phyloP scores from a whole-genome alignment of 352 stramenopile genomes.

The Phytophthora fragariaefolia region DNA sequence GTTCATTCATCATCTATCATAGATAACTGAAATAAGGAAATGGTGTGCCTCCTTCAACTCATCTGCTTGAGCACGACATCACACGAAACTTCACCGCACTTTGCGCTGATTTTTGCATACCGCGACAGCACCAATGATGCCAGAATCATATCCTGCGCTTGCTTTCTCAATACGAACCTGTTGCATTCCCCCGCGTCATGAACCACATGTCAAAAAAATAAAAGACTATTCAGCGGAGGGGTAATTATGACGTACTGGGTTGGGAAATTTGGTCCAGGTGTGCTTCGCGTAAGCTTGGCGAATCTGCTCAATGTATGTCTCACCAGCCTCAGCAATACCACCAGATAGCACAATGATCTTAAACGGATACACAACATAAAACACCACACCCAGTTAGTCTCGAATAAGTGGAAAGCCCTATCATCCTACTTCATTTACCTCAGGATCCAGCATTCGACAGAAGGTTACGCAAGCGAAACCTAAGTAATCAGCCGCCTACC shows the following conservation, averaged over 20 bases:
- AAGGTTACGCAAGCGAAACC: constrained; percentile 87
- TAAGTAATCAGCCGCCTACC: constrained; percentile 82
- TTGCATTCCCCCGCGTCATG: too few relatives aligned
- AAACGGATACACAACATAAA: neutral
- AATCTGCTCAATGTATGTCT: constrained; percentile 75
- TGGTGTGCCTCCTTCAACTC: neutral
- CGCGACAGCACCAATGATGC: constrained; percentile 82
- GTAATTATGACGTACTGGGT: constrained; percentile 53
- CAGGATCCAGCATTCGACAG: constrained; percentile 73
- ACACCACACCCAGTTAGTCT: neutral
- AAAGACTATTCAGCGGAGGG: too few relatives aligned
- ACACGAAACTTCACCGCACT: constrained; percentile 16
- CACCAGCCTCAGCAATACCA: constrained; percentile 75
- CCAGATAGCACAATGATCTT: constrained; percentile 86
- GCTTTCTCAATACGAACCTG: constrained; percentile 83
- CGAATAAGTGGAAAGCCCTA: neutral
- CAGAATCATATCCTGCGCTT: constrained; percentile 82
- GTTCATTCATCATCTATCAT: constrained; percentile 15
- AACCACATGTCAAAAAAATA: too few relatives aligned
- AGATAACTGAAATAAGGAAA: constrained; percentile 9
- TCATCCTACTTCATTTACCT: constrained; percentile 46
- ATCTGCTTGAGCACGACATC: constrained; percentile 9
- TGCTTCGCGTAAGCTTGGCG: constrained; percentile 68
- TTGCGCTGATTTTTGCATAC: constrained; percentile 39
- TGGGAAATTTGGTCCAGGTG: constrained; percentile 74